phyloP scores from a whole-genome alignment of 164 flowering plant species.

The Buxus sempervirens region DNA sequence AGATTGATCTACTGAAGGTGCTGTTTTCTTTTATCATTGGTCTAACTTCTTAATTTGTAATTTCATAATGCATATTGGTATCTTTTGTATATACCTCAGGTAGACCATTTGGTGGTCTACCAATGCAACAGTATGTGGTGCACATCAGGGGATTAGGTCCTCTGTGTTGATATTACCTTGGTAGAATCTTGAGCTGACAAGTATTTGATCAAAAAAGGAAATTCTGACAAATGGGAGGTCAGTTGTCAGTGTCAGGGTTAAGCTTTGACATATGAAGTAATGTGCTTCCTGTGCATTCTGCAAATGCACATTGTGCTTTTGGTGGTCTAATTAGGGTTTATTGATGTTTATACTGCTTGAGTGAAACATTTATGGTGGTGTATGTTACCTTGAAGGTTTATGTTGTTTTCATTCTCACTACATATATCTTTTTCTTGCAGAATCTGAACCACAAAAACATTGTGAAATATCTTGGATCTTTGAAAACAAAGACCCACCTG shows the following conservation, averaged over 20 bases:
- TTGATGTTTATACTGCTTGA: not conserved
- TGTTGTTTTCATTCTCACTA: not conserved
- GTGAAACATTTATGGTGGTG: no score
- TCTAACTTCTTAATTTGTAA: not conserved
- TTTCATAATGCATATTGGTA: not conserved
- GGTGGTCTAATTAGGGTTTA: not conserved
- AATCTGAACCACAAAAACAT: slow-evolving; percentile 97
- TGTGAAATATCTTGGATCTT: slow-evolving; percentile 97
- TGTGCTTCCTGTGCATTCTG: not conserved
- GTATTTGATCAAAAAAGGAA: not conserved
- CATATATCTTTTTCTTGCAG: slow-evolving; percentile 34
- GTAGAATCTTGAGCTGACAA: no score
- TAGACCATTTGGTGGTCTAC: not conserved
- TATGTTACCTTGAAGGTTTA: not conserved
- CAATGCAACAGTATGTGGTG: slow-evolving; percentile 1
- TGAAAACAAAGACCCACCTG: slow-evolving; percentile 86
- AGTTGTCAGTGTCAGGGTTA: not conserved
- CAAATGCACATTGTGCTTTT: not conserved
- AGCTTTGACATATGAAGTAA: not conserved
- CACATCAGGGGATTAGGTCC: not conserved
- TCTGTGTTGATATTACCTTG: no score
- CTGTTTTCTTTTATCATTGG: slow-evolving; percentile 8
- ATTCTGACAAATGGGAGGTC: not conserved
- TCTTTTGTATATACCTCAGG: not conserved
- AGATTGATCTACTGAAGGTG: slow-evolving; percentile 97